phyloP scores from a whole-genome alignment of 2,329 filamentous ascomycete species.

The Bipolaris zeicola region DNA sequence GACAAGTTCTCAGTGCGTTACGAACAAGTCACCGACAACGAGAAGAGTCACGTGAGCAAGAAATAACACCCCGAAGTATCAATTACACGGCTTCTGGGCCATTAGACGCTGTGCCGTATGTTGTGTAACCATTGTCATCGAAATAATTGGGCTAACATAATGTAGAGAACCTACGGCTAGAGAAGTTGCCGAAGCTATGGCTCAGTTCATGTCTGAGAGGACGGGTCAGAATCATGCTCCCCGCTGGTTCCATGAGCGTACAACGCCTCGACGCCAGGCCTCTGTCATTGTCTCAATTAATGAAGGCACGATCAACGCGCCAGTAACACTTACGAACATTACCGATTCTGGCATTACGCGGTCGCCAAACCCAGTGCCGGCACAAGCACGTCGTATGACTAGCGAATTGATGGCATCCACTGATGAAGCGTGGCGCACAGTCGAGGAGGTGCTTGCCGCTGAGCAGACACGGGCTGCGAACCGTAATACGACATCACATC shows the following conservation, averaged over 20 bases:
- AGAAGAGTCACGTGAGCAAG: conserved; percentile 49
- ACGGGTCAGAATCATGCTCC: conserved; percentile 21
- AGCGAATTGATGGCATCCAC: conserved; percentile 41
- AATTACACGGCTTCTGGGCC: conserved; percentile 48
- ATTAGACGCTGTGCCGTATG: conserved; percentile 35
- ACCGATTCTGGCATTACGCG: conserved; percentile 38
- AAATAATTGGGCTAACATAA: conserved; percentile 8
- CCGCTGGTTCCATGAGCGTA: conserved; percentile 27
- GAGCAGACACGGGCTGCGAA: conserved; percentile 37
- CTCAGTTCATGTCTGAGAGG: conserved; percentile 31
- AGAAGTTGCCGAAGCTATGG: conserved; percentile 28
- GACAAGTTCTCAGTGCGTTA: conserved; percentile 54
- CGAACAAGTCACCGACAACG: conserved; percentile 50
- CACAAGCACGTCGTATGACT: conserved; percentile 39
- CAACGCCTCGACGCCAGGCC: conserved; percentile 46
- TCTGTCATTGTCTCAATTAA: conserved; percentile 49
- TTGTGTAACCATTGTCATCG: conserved; percentile 9
- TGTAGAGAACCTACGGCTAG: conserved; percentile 25
- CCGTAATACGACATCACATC: conserved; percentile 18
- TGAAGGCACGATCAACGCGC: conserved; percentile 31
- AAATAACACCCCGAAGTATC: conserved; percentile 48
- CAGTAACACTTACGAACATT: conserved; percentile 30
- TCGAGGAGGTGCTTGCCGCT: conserved; percentile 54
- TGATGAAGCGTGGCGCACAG: conserved; percentile 55
- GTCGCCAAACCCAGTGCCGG: conserved; percentile 39